Evolutionary conservation across 148 eudicot species (phyloP).

Genomic region (Beta vulgaris): DNA sequence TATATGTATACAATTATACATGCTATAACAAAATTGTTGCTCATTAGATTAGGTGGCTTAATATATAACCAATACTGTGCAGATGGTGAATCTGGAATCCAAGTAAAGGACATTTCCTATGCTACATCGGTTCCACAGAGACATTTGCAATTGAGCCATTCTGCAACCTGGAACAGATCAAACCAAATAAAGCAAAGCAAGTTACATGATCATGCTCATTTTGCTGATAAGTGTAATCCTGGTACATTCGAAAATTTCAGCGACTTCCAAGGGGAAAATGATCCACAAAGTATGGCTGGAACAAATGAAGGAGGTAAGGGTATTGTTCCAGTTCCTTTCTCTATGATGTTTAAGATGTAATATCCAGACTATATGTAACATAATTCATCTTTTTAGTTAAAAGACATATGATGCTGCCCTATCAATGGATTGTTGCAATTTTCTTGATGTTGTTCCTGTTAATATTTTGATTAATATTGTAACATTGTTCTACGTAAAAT

Average conservation of each 20-base stretch:
- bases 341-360: background rate
- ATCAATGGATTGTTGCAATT: background rate
- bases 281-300: constrained; percentile 37
- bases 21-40: background rate
- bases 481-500: background rate
- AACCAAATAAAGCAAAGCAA: constrained; percentile 30
- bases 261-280: constrained; percentile 65
- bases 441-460: background rate
- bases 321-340: background rate
- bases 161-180: constrained; percentile 42
- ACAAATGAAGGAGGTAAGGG: constrained; percentile 47
- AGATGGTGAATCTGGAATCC: constrained; percentile 87
- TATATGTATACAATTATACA: background rate
- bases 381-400: no score
- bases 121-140: constrained; percentile 32
- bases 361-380: no score
- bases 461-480: background rate
- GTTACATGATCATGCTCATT: constrained; percentile 14
- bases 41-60: background rate
- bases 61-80: constrained; percentile 14
- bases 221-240: constrained; percentile 17
- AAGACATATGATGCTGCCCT: background rate
- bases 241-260: constrained; percentile 26
- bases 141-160: constrained; percentile 32
- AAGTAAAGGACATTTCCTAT: constrained; percentile 43